A percentile compares a stretch with the other conserved stretches of the same genome.
Evolutionary conservation across 2,329 filamentous ascomycete species (phyloP).

Genomic region (Colletotrichum sp.): DNA sequence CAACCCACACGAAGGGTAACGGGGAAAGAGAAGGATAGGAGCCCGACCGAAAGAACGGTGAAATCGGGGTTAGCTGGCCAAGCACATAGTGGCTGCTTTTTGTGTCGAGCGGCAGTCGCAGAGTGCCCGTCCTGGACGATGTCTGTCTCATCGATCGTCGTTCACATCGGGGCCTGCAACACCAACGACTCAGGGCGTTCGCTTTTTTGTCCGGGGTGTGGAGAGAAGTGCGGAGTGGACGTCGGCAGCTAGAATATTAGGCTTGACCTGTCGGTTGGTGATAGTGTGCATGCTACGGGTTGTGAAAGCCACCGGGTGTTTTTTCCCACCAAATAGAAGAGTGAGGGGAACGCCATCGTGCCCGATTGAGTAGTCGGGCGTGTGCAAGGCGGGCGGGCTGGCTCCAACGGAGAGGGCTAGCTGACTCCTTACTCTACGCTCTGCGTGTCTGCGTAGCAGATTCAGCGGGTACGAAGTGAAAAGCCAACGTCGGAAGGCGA

Average conservation of each 20-base stretch:
- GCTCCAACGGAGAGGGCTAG: background rate
- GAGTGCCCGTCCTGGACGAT: constrained; percentile 9
- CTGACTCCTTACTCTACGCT: background rate
- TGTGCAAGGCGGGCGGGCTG: background rate
- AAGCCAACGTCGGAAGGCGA: background rate
- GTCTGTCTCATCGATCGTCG: constrained; percentile 13
- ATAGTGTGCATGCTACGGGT: background rate
- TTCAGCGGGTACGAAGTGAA: background rate
- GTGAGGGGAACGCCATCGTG: background rate
- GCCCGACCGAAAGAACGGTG: background rate
- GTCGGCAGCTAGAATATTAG: background rate
- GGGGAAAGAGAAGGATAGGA: background rate
- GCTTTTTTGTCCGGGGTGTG: background rate
- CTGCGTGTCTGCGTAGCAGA: background rate
- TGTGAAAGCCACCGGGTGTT: background rate
- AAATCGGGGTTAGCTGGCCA: background rate
- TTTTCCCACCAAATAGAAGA: constrained; percentile 8
- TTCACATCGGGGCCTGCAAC: constrained; percentile 1
- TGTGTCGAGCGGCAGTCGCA: constrained; percentile 1
- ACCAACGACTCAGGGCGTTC: constrained; percentile 1
- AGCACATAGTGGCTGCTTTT: background rate
- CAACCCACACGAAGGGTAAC: background rate
- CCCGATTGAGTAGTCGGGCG: constrained; percentile 1
- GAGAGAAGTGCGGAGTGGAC: background rate
- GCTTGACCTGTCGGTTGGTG: background rate